Evolutionary conservation across 2,329 filamentous ascomycete genomes (phyloP), one percentile per base, ranked within the genome.

Genomic region (Pseudogymnoascus sp.): DNA sequence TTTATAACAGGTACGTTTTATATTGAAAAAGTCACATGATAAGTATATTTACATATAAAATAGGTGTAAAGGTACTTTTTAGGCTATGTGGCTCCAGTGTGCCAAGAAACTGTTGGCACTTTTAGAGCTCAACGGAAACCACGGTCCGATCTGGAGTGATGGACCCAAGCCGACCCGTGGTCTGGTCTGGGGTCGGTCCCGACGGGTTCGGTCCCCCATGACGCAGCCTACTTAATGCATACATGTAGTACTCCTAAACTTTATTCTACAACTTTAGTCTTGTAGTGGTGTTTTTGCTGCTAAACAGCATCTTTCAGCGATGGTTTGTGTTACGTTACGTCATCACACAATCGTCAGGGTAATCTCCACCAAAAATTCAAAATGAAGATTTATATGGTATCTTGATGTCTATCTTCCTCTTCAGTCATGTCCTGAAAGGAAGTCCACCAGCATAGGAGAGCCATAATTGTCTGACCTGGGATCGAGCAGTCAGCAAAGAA

Each of bases 291-390:
- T 55, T 18, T 55, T 5, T 16, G 49, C 43, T 18, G n/a, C 25
- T 55, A 11, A 18, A 31, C 25, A 28, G 23, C 23, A 31, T 18
- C 28, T 33, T 55, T 33, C 23, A 31, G 4, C 23, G n/a, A 33
- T 55, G n/a, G n/a, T 55, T 18, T 33, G 8, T 33, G 49, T 55
- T 55, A 55, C 45, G 25, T 55, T 55, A 55, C 45, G 45, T 55
- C 45, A 55, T 55, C 45, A 18, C 45, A 33, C 25, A 55, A 55
- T 55, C n/a, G 45, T n/a, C n/a, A 12, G 25, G 25, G 25, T 55
- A 33, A 33, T 55, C 45, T 55, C 45, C 25, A 52, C 23, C 45
- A 33, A 55, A 55, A 55, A 12, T 12, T 16, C 43, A n/a, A 16
- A 31, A 18, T 55, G 9, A 55, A 55, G 8, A 33, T 55, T 33